Evolutionary conservation across 2,329 filamentous ascomycete species (phyloP), one percentile per base, ranked within the genome.

Genomic region (Mariannaea elegans): DNA sequence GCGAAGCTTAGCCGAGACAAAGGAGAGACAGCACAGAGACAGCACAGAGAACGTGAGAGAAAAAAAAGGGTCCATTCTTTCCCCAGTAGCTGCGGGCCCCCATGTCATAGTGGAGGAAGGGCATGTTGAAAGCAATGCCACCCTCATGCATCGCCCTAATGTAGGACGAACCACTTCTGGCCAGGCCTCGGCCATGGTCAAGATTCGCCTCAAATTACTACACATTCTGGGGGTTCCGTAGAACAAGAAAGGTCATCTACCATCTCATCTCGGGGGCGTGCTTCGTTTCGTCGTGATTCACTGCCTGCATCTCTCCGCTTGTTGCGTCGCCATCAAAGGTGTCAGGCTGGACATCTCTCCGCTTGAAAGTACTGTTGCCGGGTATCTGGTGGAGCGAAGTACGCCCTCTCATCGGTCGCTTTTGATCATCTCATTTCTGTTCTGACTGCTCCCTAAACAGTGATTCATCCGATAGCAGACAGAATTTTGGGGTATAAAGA

Each of bases 81-180:
- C 59, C 59, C 66, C 66, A 69, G 56, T 62, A 59, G 45, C 52
- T 53, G 51, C 63, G 56, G 62, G 53, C 54, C 58, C 49, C 66
- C 66, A 59, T 66, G 64, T 65, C 59, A 46, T 27, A 56, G 67
- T 70, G 66, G 66, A 61, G 68, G 66, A 54, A 42, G 45, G 55
- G 47, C 52, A 50, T 64, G 65, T 50, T 69, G 57, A 54, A 64
- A 64, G 64, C 71, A 71, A 71, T 71, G 65, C 57, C 67, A 74
- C 71, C 73, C 73, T 72, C 72, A 61, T 70, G 65, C 65, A 67
- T 62, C 62, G 65, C 67, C 64, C 73, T 73, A 75, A 74, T 75
- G 73, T 73, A 71, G 64, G 68, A 68, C 57, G 64, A 71, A 70
- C 68, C 69, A 64, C 64, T 73, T 74, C 65, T 61, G 68, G 68